A percentile compares a stretch with the other conserved stretches of the same genome.
phyloP scores from a whole-genome alignment of 2,329 filamentous ascomycete genomes.

The Chlorencoelia australis region DNA sequence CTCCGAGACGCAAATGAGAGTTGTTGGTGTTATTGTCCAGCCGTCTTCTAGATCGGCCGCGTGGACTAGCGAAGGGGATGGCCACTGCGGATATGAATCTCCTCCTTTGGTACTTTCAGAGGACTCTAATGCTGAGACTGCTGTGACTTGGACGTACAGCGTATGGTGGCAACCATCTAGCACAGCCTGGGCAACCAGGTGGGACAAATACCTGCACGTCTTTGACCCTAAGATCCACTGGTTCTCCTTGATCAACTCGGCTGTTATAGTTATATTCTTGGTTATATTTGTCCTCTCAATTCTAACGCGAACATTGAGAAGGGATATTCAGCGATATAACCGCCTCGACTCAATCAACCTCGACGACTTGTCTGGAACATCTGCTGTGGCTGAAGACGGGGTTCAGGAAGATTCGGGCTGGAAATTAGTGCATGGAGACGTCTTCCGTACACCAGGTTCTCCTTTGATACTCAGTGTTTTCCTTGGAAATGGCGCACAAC shows the following conservation, averaged over 20 bases:
- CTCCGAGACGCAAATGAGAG: conserved; percentile 60
- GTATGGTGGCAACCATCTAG: conserved; percentile 78
- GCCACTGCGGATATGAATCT: conserved; percentile 48
- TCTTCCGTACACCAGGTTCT: conserved; percentile 79
- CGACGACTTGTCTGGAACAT: conserved; percentile 76
- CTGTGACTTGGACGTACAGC: conserved; percentile 82
- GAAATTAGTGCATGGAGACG: conserved; percentile 96
- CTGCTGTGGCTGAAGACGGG: conserved; percentile 71
- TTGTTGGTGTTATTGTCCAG: conserved; percentile 85
- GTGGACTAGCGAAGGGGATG: conserved; percentile 38
- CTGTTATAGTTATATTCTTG: conserved; percentile 87
- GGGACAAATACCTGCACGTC: conserved; percentile 98
- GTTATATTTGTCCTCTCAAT: conserved; percentile 90
- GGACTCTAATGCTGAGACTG: conserved; percentile 43
- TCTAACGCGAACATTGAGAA: conserved; percentile 74
- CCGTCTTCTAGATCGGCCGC: conserved; percentile 59
- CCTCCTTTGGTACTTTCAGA: conserved; percentile 55
- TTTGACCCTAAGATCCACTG: conserved; percentile 98
- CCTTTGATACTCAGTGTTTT: conserved; percentile 79
- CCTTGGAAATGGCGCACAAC: conserved; percentile 85
- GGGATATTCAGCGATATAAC: conserved; percentile 96
- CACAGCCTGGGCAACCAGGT: conserved; percentile 91
- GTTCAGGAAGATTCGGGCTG: conserved; percentile 97
- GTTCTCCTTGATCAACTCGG: conserved; percentile 96
- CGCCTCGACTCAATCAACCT: conserved; percentile 82